Base-by-base conservation (phyloP, 208 protist species). In the Spongospora subterranea region DNA sequence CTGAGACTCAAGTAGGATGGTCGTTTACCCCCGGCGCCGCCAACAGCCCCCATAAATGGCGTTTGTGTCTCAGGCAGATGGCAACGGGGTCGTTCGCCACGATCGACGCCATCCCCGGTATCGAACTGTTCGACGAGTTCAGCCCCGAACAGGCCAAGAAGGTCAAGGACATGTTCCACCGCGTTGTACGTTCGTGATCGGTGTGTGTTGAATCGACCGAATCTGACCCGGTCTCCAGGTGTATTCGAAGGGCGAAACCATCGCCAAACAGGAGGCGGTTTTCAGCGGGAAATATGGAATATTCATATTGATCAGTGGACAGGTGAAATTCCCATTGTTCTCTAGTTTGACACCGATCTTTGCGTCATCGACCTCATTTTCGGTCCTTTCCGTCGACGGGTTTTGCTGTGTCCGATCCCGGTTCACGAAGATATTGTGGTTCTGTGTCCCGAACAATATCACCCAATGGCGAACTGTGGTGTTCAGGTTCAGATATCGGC, bases 131-230 rank as follows among this genome's bases (percentile, higher is more conserved):
- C 71, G 71, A 82, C 40, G 17, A 35, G n/a, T 82, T 82, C n/a
- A n/a, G 71, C 6, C 71, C 71, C n/a, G 71, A 82, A 82, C 71
- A 82, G 13, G 71, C 71, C 35, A 82, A 82, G n/a, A 82, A 82
- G 71, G 40, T 82, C 35, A 82, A 82, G n/a, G 40, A 82, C 13
- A 35, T 82, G 17, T 82, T 82, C 71, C 35, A 45, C 13, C 6
- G 71, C 6, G 11, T 20, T 6, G 71, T 82, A 20, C 17, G 50
- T 60, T 60, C 13, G 50, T 40, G 13, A 45, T 35, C n/a, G 17
- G 71, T 39, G 6, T 82, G n/a, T n/a, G n/a, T n/a, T 35, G 13
- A 20, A 6, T 82, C 13, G 6, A 82, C n/a, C 6, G 35, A 6
- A 82, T 45, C 71, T 82, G 35, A 82, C 35, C 17, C 71, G 11